A percentile compares a stretch with the other conserved stretches of the same genome.
Evolutionary conservation across 106 monocot species (phyloP).

Genomic region (Alisma plantagoaquatica): DNA sequence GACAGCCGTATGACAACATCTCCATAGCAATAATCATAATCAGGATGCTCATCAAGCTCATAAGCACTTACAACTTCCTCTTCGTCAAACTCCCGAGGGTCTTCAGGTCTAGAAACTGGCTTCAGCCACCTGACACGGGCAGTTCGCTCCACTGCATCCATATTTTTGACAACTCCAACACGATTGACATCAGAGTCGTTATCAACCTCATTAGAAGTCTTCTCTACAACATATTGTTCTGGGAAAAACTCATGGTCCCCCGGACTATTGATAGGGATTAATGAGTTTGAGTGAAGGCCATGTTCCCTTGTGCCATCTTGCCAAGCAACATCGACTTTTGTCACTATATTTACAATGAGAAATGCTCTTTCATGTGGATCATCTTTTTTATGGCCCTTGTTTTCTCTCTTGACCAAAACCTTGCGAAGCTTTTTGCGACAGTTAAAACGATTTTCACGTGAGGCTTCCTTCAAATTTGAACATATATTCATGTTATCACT

Average conservation of each 20-base stretch:
- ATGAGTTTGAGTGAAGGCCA: slow-evolving; percentile 47
- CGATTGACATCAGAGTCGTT: slow-evolving; percentile 45
- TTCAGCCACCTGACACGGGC: slow-evolving; percentile 82
- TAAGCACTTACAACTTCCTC: slow-evolving; percentile 91
- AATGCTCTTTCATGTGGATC: slow-evolving; percentile 72
- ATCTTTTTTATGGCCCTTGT: slow-evolving; percentile 42
- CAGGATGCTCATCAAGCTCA: slow-evolving; percentile 89
- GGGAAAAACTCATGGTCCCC: slow-evolving; percentile 95
- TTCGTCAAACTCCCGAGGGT: slow-evolving; percentile 43
- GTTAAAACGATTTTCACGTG: slow-evolving; percentile 37
- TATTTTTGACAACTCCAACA: slow-evolving; percentile 71
- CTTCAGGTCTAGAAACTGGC: slow-evolving; percentile 44
- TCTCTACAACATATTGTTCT: slow-evolving; percentile 89
- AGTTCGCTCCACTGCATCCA: slow-evolving; percentile 75
- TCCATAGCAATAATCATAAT: slow-evolving; percentile 94
- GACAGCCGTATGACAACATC: slow-evolving; percentile 91
- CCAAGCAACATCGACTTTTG: slow-evolving; percentile 86
- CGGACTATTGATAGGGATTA: slow-evolving; percentile 73
- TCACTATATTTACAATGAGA: slow-evolving; percentile 53
- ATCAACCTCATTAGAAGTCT: slow-evolving; percentile 52
- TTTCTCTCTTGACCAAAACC: slow-evolving; percentile 51
- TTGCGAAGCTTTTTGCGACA: slow-evolving; percentile 61
- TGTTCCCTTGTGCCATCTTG: slow-evolving; percentile 76
- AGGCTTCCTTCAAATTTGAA: slow-evolving; percentile 36
- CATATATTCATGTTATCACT: slow-evolving; percentile 19